Evolutionary conservation across 176 grass and related monocot genomes (phyloP).

Genomic region (Oryza meyeriana): DNA sequence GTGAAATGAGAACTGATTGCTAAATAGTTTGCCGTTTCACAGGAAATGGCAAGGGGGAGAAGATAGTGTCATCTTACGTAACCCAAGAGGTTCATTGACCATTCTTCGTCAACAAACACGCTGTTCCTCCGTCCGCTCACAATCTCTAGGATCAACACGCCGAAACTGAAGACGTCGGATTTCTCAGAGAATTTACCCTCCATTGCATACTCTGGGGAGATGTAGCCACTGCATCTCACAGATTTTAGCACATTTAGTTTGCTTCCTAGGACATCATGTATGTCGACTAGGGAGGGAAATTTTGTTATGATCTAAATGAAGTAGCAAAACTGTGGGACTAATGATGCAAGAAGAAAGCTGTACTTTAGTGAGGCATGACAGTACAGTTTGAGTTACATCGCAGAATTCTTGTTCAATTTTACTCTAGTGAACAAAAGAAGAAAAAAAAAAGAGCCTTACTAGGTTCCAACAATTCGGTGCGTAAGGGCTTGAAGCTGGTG

Average conservation of each 20-base stretch:
- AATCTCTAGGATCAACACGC: constrained; percentile 66
- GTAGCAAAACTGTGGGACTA: background rate
- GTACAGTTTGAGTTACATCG: background rate
- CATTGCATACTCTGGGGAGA: constrained; percentile 68
- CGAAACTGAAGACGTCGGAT: constrained; percentile 68
- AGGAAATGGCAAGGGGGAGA: background rate
- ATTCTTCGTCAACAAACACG: constrained; percentile 41
- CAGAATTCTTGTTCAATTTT: background rate
- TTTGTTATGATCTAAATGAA: background rate
- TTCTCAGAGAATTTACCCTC: constrained; percentile 68
- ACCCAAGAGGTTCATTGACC: constrained; percentile 66
- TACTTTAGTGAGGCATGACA: background rate
- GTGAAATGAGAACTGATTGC: background rate
- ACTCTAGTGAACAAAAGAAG: background rate
- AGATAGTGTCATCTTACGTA: constrained; percentile 43
- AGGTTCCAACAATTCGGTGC: constrained; percentile 64
- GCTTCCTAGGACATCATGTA: background rate
- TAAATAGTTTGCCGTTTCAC: background rate
- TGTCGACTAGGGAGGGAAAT: background rate
- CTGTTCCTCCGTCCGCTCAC: constrained; percentile 58
- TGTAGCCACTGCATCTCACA: constrained; percentile 56
- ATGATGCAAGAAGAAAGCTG: background rate
- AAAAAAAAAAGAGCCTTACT: constrained; percentile 30
- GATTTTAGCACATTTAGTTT: constrained; percentile 7
- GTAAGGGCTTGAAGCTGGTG: constrained; percentile 65